Evolutionary conservation across 2,329 filamentous ascomycete species (phyloP).

Genomic region (Ascochyta lentis): DNA sequence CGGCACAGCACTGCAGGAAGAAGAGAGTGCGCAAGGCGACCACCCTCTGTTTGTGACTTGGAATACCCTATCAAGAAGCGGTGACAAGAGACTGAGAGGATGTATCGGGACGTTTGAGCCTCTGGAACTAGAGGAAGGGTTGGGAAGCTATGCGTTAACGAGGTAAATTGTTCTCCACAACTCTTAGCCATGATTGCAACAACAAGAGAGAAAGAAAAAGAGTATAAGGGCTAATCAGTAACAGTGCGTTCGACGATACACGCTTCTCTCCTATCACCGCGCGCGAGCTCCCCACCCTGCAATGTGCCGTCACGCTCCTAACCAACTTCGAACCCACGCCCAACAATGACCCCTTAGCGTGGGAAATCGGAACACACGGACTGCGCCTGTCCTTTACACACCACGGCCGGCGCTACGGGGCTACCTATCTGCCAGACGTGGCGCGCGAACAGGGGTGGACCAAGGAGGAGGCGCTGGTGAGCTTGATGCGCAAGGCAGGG

Average conservation of each 20-base stretch:
- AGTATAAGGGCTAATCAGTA: background rate
- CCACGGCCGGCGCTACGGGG: conserved; percentile 74
- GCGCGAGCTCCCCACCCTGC: conserved; percentile 48
- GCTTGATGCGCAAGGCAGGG: conserved; percentile 92
- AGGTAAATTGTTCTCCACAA: conserved; percentile 56
- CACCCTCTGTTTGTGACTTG: conserved; percentile 92
- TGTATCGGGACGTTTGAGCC: conserved; percentile 96
- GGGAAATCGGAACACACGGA: conserved; percentile 85
- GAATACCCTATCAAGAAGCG: conserved; percentile 72
- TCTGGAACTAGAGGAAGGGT: conserved; percentile 73
- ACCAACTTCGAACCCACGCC: conserved; percentile 81
- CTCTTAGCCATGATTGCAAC: background rate
- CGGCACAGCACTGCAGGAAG: conserved; percentile 38
- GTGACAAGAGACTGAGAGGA: conserved; percentile 76
- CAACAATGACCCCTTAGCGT: conserved; percentile 71
- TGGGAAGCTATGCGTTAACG: conserved; percentile 82
- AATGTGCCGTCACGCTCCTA: conserved; percentile 73
- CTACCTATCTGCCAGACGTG: conserved; percentile 93
- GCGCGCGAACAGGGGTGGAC: conserved; percentile 92
- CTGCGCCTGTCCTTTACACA: conserved; percentile 85
- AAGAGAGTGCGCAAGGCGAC: conserved; percentile 37
- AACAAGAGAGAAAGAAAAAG: background rate
- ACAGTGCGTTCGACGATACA: conserved; percentile 67
- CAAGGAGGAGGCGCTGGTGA: conserved; percentile 88
- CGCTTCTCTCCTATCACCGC: conserved; percentile 65